phyloP scores from a whole-genome alignment of 176 grass and related monocot genomes.

The Avena insularis region DNA sequence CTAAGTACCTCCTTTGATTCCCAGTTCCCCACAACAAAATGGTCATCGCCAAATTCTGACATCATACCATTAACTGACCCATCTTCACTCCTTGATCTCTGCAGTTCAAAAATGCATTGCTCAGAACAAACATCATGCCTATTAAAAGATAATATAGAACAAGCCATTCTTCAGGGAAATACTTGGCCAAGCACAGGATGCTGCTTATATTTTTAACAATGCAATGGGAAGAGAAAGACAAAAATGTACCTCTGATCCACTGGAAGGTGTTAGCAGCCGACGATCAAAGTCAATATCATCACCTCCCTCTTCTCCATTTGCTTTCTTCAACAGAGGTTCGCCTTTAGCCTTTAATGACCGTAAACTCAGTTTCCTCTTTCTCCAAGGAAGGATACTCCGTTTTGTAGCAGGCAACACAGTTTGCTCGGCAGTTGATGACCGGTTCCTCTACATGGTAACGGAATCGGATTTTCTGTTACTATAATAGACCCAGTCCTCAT shows the following conservation, averaged over 20 bases:
- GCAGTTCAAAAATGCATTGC: constrained; percentile 22
- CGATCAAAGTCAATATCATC: constrained; percentile 93
- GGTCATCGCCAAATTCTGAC: constrained; percentile 75
- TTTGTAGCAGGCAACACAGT: constrained; percentile 45
- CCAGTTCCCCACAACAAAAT: constrained; percentile 90
- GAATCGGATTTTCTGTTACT: constrained; percentile 76
- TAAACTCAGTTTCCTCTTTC: constrained; percentile 62
- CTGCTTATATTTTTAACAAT: not conserved
- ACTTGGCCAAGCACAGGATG: not conserved
- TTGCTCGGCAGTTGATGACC: constrained; percentile 40
- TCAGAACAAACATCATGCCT: constrained; percentile 23
- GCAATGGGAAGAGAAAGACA: not conserved
- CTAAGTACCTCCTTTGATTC: constrained; percentile 66
- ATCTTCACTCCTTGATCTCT: constrained; percentile 48
- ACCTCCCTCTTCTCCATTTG: constrained; percentile 75
- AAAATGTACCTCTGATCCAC: constrained; percentile 51
- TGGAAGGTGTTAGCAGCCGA: constrained; percentile 49
- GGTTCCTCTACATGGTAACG: constrained; percentile 50
- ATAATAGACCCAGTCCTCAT: constrained; percentile 92
- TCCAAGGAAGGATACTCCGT: constrained; percentile 77
- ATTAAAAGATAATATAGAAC: not conserved
- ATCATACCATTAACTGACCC: constrained; percentile 46
- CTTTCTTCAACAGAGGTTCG: constrained; percentile 81
- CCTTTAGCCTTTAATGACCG: constrained; percentile 65
- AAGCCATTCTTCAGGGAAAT: constrained; percentile 1